These are phyloP conservation scores for Ogataea hybrid DNA, from an alignment of 1,139 yeast genomes.

Conservation along the genomic window DNA sequence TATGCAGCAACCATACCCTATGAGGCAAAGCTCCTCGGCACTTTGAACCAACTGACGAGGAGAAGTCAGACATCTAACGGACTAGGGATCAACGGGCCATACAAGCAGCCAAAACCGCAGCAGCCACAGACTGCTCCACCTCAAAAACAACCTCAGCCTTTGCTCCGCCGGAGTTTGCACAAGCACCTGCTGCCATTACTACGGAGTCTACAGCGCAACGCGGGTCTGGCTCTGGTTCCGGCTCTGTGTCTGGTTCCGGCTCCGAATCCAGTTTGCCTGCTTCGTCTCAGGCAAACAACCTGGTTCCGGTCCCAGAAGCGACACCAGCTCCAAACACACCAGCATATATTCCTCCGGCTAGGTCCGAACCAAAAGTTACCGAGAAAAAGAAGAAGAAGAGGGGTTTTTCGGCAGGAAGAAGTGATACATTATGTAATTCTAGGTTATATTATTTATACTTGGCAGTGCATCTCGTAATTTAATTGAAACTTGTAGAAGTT, in stretches of 20 bases:
- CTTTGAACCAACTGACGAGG: slow-evolving; percentile 13
- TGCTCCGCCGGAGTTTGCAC: slow-evolving; percentile 4
- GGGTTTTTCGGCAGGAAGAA: slow-evolving; percentile 26
- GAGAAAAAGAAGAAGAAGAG: slow-evolving; percentile 30
- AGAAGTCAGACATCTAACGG: slow-evolving; percentile 20
- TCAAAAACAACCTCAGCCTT: slow-evolving; percentile 6
- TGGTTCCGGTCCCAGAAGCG: slow-evolving; percentile 31
- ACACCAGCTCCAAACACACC: slow-evolving; percentile 33
- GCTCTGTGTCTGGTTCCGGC: slow-evolving; percentile 8
- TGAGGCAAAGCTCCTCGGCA: slow-evolving; percentile 21
- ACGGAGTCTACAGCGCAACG: slow-evolving; percentile 11
- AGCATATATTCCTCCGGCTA: slow-evolving; percentile 15
- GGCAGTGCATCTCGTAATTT: not conserved
- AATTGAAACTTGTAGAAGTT: not conserved
- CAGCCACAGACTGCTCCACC: not conserved
- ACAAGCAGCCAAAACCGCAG: slow-evolving; percentile 7
- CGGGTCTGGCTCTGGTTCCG: slow-evolving; percentile 6
- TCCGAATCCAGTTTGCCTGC: slow-evolving; percentile 8
- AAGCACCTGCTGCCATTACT: not conserved
- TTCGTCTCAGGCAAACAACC: slow-evolving; percentile 5
- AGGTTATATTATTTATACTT: not conserved
- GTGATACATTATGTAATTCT: slow-evolving; percentile 6
- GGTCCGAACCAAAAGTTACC: slow-evolving; percentile 17
- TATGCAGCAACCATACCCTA: slow-evolving; percentile 12
- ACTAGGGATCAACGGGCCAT: slow-evolving; percentile 15